Evolutionary conservation across 2,329 filamentous ascomycete species (phyloP), one percentile per base, ranked within the genome.

Genomic region (Bipolaris victoriae): DNA sequence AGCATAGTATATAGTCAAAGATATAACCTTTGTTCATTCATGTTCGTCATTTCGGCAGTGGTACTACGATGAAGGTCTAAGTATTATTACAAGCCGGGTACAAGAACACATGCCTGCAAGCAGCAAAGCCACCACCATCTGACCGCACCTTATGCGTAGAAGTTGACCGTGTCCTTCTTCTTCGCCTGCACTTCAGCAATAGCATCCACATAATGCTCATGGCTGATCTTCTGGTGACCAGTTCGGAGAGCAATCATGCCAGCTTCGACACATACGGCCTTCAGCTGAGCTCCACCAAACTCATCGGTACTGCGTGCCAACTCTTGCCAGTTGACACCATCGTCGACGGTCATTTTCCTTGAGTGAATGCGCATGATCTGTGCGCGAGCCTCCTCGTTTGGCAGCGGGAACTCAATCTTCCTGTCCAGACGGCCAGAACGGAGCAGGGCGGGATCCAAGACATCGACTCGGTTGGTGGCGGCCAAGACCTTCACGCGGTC

Each of bases 201-300:
- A 60, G 95, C 95, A 82, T 99, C 95, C 49, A 99, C 95, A 75
- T 98, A 99, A 79, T 99, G 92, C 82, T 99, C 95, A 77, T 99
- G 95, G 58, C 90, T 90, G 74, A 99, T 95, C 85, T 97, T 97
- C 80, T 89, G 92, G 84, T 96, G 93, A 60, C 95, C 95, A 77
- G 89, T 92, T 68, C 95, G 87, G 73, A 99, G 82, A 26, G 95
- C 95, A 80, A 99, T 99, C 95, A 99, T 99, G 76, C 95, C 95
- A 49, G 95, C 95, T 82, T 99, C 95, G 24, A 99, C 95, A 77
- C 95, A 99, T 20, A 99, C 95, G 41, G 95, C 95, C 85, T 99
- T 99, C 68, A 99, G 82, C 87, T 96, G 94, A 59, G 95, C 95
- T 76, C 95, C 95, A 58, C 95, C 95, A 76, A 99, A 99, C 80